Evolutionary conservation across 768 basidiomycete genomes (phyloP), one percentile per base, ranked within the genome.

Genomic region (Mycena rosella): DNA sequence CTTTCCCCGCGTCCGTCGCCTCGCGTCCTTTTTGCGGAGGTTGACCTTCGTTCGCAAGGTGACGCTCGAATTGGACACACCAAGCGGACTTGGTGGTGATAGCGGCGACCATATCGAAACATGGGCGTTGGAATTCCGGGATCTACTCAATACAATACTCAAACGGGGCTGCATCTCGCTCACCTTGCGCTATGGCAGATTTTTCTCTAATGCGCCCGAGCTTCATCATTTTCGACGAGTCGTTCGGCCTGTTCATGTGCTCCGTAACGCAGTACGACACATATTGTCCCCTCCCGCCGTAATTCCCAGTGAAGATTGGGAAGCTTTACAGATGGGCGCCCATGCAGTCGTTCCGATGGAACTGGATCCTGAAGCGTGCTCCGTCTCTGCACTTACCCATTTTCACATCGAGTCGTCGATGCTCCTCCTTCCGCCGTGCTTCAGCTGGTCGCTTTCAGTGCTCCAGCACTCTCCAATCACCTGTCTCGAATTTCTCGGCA

Each of bases 111-210:
- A 54, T 24, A 40, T 48, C 17, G 63, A 57, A 42, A 26, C 34
- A 11, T 65, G 58, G 66, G 48, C 65, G 20, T 22, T 52, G 18
- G 61, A 71, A 63, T 60, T 71, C 52, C 45, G 47, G 44, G 22
- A 34, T 5, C 62, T 71, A 5, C 59, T 71, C 5, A 68, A 71
- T 44, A 61, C 45, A 13, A 60, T 65, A 29, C 54, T 71, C 14
- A 52, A 71, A 51, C 62, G 60, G 2, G 66, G 70, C 17, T 71
- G 70, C 60, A 64, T 54, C 4, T 51, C 53, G n/a, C 49, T 71
- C 13, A 68, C 70, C 6, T 8, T 71, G 29, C 70, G 59, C 6
- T 58, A 68, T 32, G 70, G 70, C 26, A 40, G 14, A 24, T 67
- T 61, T 24, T 71, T 65, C 66, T 34, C 22, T 20, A 17, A 55